Conservation (phyloP, 192 early-diverging fungal genomes). For the Chytriomyces sp. region DNA sequence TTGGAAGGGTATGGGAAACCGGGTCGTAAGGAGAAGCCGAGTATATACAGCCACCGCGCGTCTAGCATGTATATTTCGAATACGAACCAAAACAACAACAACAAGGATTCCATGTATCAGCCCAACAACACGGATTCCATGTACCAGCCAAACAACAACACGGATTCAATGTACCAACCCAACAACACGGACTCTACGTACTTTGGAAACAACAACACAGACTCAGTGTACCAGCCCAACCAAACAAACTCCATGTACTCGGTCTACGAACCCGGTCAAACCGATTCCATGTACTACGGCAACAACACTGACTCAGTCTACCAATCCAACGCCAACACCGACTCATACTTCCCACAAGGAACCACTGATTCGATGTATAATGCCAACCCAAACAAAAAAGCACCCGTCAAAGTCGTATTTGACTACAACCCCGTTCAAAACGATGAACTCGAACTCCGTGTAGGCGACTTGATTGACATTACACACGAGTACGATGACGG, state of each 20-base stretch:
- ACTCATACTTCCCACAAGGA: too few species aligned
- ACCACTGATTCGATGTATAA: not conserved
- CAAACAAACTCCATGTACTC: not conserved
- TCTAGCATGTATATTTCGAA: conserved; percentile 5
- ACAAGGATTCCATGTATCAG: too few species aligned
- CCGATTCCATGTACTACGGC: not conserved
- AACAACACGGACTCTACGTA: too few species aligned
- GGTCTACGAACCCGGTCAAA: not conserved
- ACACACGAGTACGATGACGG: conserved; percentile 14
- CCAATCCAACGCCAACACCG: too few species aligned
- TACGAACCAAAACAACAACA: too few species aligned
- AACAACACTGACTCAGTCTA: not conserved
- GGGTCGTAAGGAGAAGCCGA: not conserved
- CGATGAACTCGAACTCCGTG: conserved; percentile 5
- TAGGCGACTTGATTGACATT: conserved; percentile 15
- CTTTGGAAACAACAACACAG: too few species aligned
- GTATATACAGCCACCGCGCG: conserved; percentile 15
- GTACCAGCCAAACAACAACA: too few species aligned
- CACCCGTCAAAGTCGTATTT: not conserved
- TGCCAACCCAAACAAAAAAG: not conserved
- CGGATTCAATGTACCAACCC: too few species aligned
- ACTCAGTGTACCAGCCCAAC: too few species aligned
- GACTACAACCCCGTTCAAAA: not conserved
- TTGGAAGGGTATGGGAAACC: not conserved
- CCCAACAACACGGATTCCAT: too few species aligned